A percentile compares a stretch with the other conserved stretches of the same genome.
These are phyloP conservation scores for Neopestalotiopsis rosae DNA, from an alignment of 2,329 filamentous ascomycete species.

Conservation along the genomic window DNA sequence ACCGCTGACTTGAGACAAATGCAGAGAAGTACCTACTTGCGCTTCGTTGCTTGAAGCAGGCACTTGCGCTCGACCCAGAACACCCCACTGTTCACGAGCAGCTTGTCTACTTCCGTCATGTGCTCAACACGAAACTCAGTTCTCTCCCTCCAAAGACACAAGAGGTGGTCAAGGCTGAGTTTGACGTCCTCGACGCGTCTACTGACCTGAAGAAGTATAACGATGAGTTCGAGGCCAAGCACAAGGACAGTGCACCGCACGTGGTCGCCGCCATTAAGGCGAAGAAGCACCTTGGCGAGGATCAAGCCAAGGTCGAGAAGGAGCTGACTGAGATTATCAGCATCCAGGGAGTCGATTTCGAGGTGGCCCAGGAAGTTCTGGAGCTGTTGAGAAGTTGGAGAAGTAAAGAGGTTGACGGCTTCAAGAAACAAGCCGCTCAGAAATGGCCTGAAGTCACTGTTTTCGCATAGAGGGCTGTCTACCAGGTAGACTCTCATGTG, in stretches of 20 bases:
- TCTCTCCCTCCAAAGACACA: conserved; percentile 69
- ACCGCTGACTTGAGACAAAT: conserved; percentile 23
- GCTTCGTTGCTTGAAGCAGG: conserved; percentile 81
- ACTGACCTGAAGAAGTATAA: conserved; percentile 69
- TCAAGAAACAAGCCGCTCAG: conserved; percentile 51
- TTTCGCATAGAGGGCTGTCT: conserved; percentile 40
- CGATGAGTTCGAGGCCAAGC: conserved; percentile 64
- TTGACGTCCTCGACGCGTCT: conserved; percentile 64
- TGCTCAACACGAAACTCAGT: conserved; percentile 59
- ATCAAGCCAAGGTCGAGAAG: conserved; percentile 62
- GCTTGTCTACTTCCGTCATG: conserved; percentile 70
- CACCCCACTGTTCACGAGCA: conserved; percentile 80
- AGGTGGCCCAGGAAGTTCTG: conserved; percentile 51
- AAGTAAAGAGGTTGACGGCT: conserved; percentile 52
- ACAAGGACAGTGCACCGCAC: conserved; percentile 67
- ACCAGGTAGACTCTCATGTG: neutral
- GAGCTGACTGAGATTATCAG: conserved; percentile 61
- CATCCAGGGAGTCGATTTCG: conserved; percentile 49
- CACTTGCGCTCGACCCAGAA: conserved; percentile 69
- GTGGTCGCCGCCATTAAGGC: conserved; percentile 68
- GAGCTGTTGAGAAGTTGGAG: conserved; percentile 54
- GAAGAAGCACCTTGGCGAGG: conserved; percentile 63
- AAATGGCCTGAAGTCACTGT: conserved; percentile 58
- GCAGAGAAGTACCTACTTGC: conserved; percentile 87
- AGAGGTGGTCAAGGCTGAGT: conserved; percentile 73